Conservation (phyloP, 495 filamentous ascomycete species). For the Lophiostoma macrostomum region DNA sequence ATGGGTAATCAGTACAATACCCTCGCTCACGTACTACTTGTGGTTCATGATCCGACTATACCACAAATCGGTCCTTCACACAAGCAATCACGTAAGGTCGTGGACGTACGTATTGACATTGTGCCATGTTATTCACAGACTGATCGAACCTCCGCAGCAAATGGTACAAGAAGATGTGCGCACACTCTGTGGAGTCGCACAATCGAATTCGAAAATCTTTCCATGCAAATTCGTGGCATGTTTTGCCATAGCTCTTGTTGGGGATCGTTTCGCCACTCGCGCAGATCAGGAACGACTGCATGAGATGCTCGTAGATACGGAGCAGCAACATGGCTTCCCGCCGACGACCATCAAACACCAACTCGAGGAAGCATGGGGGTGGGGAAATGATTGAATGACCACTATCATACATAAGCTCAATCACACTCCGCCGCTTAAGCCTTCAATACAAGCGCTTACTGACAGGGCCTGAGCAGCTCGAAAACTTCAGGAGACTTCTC, state of each 20-base stretch:
- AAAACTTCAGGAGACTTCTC: background rate
- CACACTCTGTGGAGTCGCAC: conserved; percentile 25
- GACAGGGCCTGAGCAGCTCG: background rate
- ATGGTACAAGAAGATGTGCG: conserved; percentile 29
- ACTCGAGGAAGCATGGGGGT: conserved; percentile 28
- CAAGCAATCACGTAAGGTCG: conserved; percentile 17
- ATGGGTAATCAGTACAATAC: conserved; percentile 30
- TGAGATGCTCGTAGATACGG: conserved; percentile 8
- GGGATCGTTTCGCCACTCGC: conserved; percentile 24
- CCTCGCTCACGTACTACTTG: conserved; percentile 25
- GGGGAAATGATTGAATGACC: background rate
- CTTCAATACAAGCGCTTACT: background rate
- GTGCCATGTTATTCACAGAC: background rate
- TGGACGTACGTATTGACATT: conserved; percentile 24
- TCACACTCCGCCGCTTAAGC: background rate
- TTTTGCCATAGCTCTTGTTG: conserved; percentile 27
- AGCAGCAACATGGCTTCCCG: conserved; percentile 21
- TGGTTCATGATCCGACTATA: conserved; percentile 29
- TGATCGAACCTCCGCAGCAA: conserved; percentile 1
- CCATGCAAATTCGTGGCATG: conserved; percentile 26
- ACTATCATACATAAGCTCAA: background rate
- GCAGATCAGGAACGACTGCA: conserved; percentile 18
- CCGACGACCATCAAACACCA: conserved; percentile 20
- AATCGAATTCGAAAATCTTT: conserved; percentile 18
- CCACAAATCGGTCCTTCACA: conserved; percentile 30